These are phyloP conservation scores for Rubia yunnanensis DNA, from an alignment of 257 asterid genomes.

Conservation along the genomic window DNA sequence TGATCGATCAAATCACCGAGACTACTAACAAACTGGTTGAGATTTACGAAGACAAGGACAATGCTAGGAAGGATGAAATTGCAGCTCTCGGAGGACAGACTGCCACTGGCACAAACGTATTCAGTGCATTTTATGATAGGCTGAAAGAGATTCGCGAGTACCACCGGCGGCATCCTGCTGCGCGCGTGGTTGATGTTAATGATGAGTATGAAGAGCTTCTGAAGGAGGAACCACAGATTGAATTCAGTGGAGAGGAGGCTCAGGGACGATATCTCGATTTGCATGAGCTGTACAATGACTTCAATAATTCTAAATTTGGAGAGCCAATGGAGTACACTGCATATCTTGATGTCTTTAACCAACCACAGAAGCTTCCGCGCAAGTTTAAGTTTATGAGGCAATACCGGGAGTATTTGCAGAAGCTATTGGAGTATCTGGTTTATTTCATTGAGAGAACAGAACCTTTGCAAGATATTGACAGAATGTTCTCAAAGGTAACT, in stretches of 20 bases:
- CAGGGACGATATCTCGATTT: slow-evolving; percentile 88
- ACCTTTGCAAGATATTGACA: slow-evolving; percentile 81
- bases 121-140: slow-evolving; percentile 85
- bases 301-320: slow-evolving; percentile 81
- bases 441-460: slow-evolving; percentile 71
- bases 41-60: slow-evolving; percentile 75
- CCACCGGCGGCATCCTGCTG: slow-evolving; percentile 82
- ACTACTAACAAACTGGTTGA: slow-evolving; percentile 73
- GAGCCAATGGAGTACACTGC: slow-evolving; percentile 71
- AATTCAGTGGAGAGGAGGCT: slow-evolving; percentile 96
- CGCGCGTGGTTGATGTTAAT: slow-evolving; percentile 61
- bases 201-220: slow-evolving; percentile 86
- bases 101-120: slow-evolving; percentile 65
- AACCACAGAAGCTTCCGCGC: slow-evolving; percentile 44
- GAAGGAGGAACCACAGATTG: slow-evolving; percentile 74
- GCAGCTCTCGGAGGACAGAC: slow-evolving; percentile 97
- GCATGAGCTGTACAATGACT: slow-evolving; percentile 76
- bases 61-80: slow-evolving; percentile 86
- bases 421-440: slow-evolving; percentile 67
- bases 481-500: slow-evolving; percentile 67
- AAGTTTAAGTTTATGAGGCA: slow-evolving; percentile 72
- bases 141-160: slow-evolving; percentile 92
- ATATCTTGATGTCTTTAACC: slow-evolving; percentile 68
- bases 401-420: slow-evolving; percentile 66
- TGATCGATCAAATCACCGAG: slow-evolving; percentile 67